phyloP scores from a whole-genome alignment of 768 basidiomycete species.

The Pleurotus djamor region DNA sequence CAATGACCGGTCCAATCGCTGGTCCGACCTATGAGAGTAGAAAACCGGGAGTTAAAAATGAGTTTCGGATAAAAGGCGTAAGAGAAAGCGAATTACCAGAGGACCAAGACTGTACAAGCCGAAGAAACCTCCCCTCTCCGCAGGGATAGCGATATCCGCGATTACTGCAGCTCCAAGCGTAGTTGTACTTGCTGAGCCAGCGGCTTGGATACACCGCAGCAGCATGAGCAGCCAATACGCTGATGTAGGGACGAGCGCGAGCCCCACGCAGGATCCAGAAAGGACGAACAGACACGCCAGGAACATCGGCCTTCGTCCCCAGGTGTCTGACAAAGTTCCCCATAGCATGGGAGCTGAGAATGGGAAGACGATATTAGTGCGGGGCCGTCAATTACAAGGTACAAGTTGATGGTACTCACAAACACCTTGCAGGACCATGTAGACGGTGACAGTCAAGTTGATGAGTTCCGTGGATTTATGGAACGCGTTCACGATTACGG shows the following conservation, averaged over 20 bases:
- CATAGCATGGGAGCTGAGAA: slow-evolving; percentile 30
- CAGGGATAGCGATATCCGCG: slow-evolving; percentile 69
- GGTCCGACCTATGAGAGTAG: slow-evolving; percentile 47
- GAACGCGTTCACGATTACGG: slow-evolving; percentile 59
- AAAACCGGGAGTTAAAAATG: not conserved
- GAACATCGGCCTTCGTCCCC: slow-evolving; percentile 64
- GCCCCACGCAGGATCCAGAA: slow-evolving; percentile 60
- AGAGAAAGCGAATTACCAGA: slow-evolving; percentile 32
- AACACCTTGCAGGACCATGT: slow-evolving; percentile 67
- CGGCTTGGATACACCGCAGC: slow-evolving; percentile 76
- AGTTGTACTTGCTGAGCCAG: slow-evolving; percentile 76
- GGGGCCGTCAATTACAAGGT: no score
- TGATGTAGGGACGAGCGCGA: slow-evolving; percentile 47
- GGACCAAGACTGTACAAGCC: slow-evolving; percentile 67
- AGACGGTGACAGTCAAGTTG: slow-evolving; percentile 74
- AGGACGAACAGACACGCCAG: slow-evolving; percentile 63
- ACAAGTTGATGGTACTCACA: slow-evolving; percentile 25
- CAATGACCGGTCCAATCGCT: slow-evolving; percentile 55
- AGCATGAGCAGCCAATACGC: slow-evolving; percentile 80
- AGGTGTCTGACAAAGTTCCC: slow-evolving; percentile 66
- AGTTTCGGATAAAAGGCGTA: slow-evolving; percentile 1
- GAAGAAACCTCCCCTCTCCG: slow-evolving; percentile 73
- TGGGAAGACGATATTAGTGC: no score
- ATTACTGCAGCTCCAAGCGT: slow-evolving; percentile 78
- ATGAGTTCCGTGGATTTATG: slow-evolving; percentile 67